These are phyloP conservation scores for Sordaria brevicollis DNA, from an alignment of 495 filamentous ascomycete species.

Conservation along the genomic window DNA sequence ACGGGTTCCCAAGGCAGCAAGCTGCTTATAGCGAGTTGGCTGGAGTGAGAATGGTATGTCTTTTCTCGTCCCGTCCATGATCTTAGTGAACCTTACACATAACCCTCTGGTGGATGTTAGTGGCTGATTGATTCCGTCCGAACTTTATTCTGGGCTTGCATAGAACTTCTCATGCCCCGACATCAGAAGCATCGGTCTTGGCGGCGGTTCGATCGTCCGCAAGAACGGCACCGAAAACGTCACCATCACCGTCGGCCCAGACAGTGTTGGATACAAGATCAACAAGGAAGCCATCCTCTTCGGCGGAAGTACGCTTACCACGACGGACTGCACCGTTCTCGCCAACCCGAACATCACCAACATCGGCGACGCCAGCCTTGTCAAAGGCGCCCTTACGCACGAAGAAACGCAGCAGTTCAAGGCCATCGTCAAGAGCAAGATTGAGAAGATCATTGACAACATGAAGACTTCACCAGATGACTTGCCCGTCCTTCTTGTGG, in stretches of 20 bases:
- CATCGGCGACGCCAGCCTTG: constrained; percentile 15
- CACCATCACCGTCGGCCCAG: constrained; percentile 39
- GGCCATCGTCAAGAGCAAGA: constrained; percentile 17
- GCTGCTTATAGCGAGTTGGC: constrained; percentile 32
- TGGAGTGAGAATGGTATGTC: constrained; percentile 29
- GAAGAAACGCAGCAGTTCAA: constrained; percentile 10
- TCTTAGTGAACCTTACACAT: neutral
- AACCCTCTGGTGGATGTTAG: neutral
- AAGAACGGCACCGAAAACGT: constrained; percentile 9
- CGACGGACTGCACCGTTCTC: constrained; percentile 40
- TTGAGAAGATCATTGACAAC: constrained; percentile 38
- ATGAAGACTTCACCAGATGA: constrained; percentile 40
- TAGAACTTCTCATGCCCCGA: constrained; percentile 38
- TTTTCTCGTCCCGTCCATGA: neutral
- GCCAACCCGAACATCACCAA: constrained; percentile 12
- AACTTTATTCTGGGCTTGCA: neutral
- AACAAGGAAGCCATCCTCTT: constrained; percentile 38
- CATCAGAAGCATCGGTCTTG: constrained; percentile 42
- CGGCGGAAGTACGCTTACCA: constrained; percentile 36
- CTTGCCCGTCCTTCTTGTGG: constrained; percentile 35
- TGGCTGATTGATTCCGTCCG: neutral
- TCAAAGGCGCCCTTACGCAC: constrained; percentile 7
- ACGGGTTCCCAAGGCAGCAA: constrained; percentile 36
- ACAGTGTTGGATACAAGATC: constrained; percentile 45
- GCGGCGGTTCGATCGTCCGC: constrained; percentile 41